These are phyloP conservation scores for Trametes cingulata DNA, from an alignment of 768 basidiomycete species.

Conservation along the genomic window DNA sequence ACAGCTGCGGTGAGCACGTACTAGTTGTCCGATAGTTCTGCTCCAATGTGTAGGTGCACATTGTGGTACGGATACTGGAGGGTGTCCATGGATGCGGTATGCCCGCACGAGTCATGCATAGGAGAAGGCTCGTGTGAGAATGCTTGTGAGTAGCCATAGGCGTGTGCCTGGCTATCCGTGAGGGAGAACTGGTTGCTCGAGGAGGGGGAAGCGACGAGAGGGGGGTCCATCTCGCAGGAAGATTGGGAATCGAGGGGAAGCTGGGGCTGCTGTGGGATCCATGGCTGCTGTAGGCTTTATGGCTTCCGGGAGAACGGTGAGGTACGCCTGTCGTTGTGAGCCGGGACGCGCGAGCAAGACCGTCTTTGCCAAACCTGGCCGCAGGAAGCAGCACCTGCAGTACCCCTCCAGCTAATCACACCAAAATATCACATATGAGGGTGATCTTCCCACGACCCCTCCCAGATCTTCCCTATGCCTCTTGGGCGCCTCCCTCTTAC, in stretches of 20 bases:
- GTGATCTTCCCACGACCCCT: neutral
- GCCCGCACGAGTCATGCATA: neutral
- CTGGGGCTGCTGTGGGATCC: neutral
- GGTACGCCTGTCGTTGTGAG: neutral
- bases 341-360: neutral
- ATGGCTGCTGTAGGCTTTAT: neutral
- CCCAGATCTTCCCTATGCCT: neutral
- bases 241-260: neutral
- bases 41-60: neutral
- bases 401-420: neutral
- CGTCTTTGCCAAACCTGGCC: neutral
- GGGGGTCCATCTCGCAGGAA: neutral
- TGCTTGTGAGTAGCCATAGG: neutral
- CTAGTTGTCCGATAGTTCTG: neutral
- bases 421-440: neutral
- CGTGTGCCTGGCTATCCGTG: neutral
- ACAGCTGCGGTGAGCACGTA: neutral
- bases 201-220: neutral
- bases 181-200: neutral
- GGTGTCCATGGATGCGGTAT: neutral
- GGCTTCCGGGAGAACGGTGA: neutral
- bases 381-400: neutral
- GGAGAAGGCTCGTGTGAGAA: too few relatives aligned
- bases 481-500: neutral
- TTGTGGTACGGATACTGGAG: neutral